Base-by-base conservation (phyloP, 352 stramenopile genomes). In the Phytopythium cucurbitacearum region DNA sequence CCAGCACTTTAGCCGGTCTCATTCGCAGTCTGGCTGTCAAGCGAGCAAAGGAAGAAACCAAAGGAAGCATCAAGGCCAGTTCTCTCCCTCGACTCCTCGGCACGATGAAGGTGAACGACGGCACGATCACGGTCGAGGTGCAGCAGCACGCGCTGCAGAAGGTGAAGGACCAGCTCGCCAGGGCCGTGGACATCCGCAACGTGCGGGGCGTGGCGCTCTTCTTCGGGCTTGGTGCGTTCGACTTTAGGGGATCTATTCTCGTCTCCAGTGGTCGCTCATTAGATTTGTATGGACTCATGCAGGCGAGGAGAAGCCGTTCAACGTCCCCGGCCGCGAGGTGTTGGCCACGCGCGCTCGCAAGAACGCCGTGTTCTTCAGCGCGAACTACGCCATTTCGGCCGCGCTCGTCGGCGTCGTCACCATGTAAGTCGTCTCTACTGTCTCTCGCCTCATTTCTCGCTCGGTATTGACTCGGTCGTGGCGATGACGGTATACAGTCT, bases 221-320 rank as follows among this genome's bases (percentile, higher is more conserved):
- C 70, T 89, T 94, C 42, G 84, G 84, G 2, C 71, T 94, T 35
- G 80, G 77, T 88, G 45, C 46, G 73, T 52, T 28, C 21, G 21
- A 28, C 21, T 28, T 28, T 28, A 28, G 21, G 21, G 21, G 21
- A 28, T 28, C 21, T 28, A 28, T 28, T 28, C 21, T 28, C 21
- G 21, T 28, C 9, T 4, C 35, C 10, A 32, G 21, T 28, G 32
- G 48, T 8, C 52, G 16, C 28, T 59, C 41, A 21, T 8, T 55
- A 48, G 40, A n/a, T 35, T 50, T 43, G 21, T 28, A 28, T 28
- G 21, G 21, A 28, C 9, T 48, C 21, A 45, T 28, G 32, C 41
- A 88, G 80, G 84, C 28, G 80, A 94, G 60, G 81, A 87, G 56
- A 94, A 94, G 65, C 81, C 84, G 3, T 94, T 94, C 54, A 90